Base-by-base conservation (phyloP, 2,329 filamentous ascomycete genomes). In the Ceratocystis smalleyi region DNA sequence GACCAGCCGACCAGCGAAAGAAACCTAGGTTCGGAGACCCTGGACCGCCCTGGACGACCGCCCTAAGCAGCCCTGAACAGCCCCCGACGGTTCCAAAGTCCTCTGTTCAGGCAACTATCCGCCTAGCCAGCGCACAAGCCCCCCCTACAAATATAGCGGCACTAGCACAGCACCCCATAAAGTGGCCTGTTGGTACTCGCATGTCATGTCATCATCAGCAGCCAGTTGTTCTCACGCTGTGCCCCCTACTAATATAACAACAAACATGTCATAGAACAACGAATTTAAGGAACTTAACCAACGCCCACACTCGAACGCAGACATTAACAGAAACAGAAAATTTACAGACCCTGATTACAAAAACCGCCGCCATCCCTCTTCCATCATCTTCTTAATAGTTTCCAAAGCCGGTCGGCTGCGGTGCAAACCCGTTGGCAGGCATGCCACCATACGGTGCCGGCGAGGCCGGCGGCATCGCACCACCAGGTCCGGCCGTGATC, bases 401-500 rank as follows among this genome's bases (percentile, higher is more conserved):
- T 69, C 81, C 81, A 75, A 83, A 91, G 67, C 88, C 91, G 68
- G 92, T 97, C 62, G 88, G 82, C 78, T 96, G 91, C 66, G 91
- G 88, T 66, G 87, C 86, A 71, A 96, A 89, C 65, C 92, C 92
- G 72, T 96, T 97, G 24, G 89, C 80, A 72, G 94, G 89, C 55
- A 61, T 57, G 60, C 81, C 82, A 63, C 74, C 61, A 71, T 85
- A 95, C 2, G 87, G 84, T 61, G 83, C 82, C 8, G 88, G 86
- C 64, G 85, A 83, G 32, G 62, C 51, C 55, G 35, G 66, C 82
- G 74, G 55, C 65, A 70, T 71, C 68, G 78, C 74, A 72, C 79
- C 78, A n/a, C 62, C 47, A 27, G 92, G 89, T 8, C 91, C 94
- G 71, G 95, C 91, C 45, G 94, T 99, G 70, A 99, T 88, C 91